Evolutionary conservation across 2,329 filamentous ascomycete species (phyloP).

Genomic region (Sodiomyces alkalinus): DNA sequence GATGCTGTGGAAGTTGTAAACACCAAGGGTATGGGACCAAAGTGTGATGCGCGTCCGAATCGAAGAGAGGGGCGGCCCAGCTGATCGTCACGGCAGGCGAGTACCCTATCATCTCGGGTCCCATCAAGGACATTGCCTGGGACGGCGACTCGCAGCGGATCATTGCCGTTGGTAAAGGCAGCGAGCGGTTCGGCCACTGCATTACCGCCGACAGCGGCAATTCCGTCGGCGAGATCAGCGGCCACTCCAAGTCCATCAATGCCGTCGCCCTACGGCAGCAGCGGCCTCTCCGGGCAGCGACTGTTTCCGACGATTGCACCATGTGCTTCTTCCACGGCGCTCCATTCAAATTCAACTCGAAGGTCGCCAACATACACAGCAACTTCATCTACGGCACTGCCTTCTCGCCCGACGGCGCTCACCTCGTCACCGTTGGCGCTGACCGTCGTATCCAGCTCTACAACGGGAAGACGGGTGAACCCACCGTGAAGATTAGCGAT

Average conservation of each 20-base stretch:
- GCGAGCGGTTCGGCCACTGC: constrained; percentile 84
- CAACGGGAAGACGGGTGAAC: constrained; percentile 88
- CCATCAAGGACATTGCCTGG: constrained; percentile 95
- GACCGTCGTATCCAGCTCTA: constrained; percentile 89
- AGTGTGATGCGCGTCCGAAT: too few species aligned
- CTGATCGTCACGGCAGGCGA: constrained; percentile 44
- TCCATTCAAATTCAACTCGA: constrained; percentile 92
- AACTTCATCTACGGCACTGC: constrained; percentile 79
- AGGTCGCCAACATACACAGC: constrained; percentile 62
- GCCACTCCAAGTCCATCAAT: constrained; percentile 85
- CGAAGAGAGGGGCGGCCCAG: too few species aligned
- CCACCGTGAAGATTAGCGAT: constrained; percentile 61
- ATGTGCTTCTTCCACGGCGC: constrained; percentile 87
- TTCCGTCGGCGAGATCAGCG: constrained; percentile 83
- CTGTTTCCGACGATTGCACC: constrained; percentile 77
- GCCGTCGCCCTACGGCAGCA: constrained; percentile 79
- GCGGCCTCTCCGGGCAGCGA: constrained; percentile 79
- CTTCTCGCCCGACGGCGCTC: constrained; percentile 77
- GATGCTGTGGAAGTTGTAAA: constrained; percentile 72
- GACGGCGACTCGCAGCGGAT: constrained; percentile 93
- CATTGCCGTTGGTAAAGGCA: constrained; percentile 90
- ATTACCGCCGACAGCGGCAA: constrained; percentile 94
- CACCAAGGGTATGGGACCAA: constrained; percentile 47
- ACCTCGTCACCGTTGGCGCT: constrained; percentile 78
- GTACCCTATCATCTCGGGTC: constrained; percentile 85